These are phyloP conservation scores for Corylus heterophylla DNA, from an alignment of 306 rosid genomes.

Conservation along the genomic window DNA sequence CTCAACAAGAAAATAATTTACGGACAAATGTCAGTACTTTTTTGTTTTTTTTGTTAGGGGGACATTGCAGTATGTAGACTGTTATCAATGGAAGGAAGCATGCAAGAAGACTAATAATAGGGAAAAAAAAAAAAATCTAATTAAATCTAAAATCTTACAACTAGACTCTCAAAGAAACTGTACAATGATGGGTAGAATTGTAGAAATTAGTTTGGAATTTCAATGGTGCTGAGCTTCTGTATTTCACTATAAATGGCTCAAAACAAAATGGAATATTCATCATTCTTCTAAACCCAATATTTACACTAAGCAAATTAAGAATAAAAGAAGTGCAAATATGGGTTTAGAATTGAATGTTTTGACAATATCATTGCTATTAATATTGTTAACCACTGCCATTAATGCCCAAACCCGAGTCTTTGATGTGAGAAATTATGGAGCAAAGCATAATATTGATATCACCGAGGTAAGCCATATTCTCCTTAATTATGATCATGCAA, in stretches of 20 bases:
- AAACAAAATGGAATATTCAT: neutral
- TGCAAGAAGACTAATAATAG: neutral
- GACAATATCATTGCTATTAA: neutral
- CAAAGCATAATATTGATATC: conserved; percentile 14
- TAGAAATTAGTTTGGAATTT: neutral
- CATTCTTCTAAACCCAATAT: neutral
- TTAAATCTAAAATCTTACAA: neutral
- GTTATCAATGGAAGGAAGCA: neutral
- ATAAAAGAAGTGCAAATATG: neutral
- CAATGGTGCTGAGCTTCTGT: neutral
- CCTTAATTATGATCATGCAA: too few relatives aligned
- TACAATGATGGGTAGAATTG: neutral
- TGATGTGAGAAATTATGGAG: conserved; percentile 27
- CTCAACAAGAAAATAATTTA: too few relatives aligned
- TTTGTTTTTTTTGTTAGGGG: too few relatives aligned
- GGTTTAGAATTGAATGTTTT: neutral
- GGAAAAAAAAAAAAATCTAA: neutral
- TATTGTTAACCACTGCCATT: neutral
- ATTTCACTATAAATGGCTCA: neutral
- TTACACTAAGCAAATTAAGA: too few relatives aligned
- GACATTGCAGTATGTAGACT: too few relatives aligned
- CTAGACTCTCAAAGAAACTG: neutral
- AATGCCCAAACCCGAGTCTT: neutral
- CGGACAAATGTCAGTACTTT: too few relatives aligned
- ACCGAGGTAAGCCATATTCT: conserved; percentile 14